A percentile compares a stretch with the other conserved stretches of the same genome.
These are phyloP conservation scores for Coniochaeta pulveracea DNA, from an alignment of 2,329 filamentous ascomycete species.

Conservation along the genomic window DNA sequence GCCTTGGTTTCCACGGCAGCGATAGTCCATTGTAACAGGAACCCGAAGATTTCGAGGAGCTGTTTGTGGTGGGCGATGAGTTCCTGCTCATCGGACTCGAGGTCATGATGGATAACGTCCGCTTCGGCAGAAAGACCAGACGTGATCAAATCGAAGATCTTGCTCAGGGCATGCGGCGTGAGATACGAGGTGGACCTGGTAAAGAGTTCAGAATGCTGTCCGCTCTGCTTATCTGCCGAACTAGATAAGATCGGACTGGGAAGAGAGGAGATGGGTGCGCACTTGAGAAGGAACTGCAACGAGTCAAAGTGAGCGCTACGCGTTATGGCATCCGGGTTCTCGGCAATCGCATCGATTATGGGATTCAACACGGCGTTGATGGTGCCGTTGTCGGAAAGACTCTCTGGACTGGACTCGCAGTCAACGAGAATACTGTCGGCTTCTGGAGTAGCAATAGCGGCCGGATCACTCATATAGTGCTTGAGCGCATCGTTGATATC, in stretches of 20 bases:
- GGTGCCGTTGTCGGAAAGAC: constrained; percentile 57
- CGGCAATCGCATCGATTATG: constrained; percentile 84
- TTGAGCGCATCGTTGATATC: constrained; percentile 96
- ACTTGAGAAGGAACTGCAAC: constrained; percentile 94
- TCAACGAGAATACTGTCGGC: constrained; percentile 75
- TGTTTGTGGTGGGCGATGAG: constrained; percentile 78
- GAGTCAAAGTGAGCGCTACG: constrained; percentile 78
- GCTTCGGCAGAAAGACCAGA: constrained; percentile 79
- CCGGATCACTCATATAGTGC: constrained; percentile 89
- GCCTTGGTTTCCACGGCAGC: constrained; percentile 90
- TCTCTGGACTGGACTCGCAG: constrained; percentile 85
- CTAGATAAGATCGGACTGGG: constrained; percentile 7
- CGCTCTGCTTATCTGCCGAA: constrained; percentile 5
- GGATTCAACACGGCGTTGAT: constrained; percentile 82
- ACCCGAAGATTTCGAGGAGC: constrained; percentile 86
- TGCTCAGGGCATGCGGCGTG: constrained; percentile 74
- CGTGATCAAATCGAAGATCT: constrained; percentile 82
- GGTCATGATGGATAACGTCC: constrained; percentile 72
- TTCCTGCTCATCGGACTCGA: constrained; percentile 88
- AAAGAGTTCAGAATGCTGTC: constrained; percentile 46
- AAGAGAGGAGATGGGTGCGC: constrained; percentile 46
- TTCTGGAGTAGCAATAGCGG: constrained; percentile 72
- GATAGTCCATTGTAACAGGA: constrained; percentile 89
- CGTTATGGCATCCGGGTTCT: constrained; percentile 80
- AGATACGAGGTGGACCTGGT: constrained; percentile 72